These are phyloP conservation scores for Hypholoma fasciculare DNA, from an alignment of 768 basidiomycete species.

Conservation along the genomic window DNA sequence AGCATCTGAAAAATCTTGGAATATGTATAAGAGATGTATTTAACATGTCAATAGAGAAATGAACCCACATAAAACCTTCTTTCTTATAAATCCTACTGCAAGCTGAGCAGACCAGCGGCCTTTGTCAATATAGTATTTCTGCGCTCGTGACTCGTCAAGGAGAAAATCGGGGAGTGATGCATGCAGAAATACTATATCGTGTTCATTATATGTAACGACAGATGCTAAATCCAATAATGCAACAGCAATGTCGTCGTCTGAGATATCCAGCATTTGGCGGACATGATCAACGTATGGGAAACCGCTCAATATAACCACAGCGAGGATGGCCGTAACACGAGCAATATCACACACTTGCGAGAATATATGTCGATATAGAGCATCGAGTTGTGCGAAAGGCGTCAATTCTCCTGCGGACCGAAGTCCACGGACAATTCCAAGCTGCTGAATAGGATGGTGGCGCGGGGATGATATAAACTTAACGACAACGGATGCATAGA, in stretches of 20 bases:
- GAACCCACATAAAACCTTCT: too few species aligned
- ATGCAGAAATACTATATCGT: too few species aligned
- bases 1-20: too few species aligned
- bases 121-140: too few species aligned
- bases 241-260: background rate
- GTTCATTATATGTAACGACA: too few species aligned
- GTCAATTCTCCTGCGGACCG: background rate
- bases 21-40: too few species aligned
- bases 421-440: background rate
- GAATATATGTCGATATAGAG: background rate
- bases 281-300: background rate
- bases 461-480: background rate
- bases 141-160: too few species aligned
- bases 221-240: too few species aligned
- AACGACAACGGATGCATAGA: background rate
- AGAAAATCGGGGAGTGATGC: too few species aligned
- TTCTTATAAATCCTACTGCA: too few species aligned
- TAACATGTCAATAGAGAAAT: too few species aligned
- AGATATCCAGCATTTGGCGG: background rate
- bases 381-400: background rate
- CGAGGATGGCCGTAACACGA: background rate
- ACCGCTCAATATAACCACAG: background rate
- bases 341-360: background rate
- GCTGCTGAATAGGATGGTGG: background rate
- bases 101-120: too few species aligned